Evolutionary conservation across 257 asterid genomes (phyloP), one percentile per base, ranked within the genome.

Genomic region (Knoxia roxburghii): DNA sequence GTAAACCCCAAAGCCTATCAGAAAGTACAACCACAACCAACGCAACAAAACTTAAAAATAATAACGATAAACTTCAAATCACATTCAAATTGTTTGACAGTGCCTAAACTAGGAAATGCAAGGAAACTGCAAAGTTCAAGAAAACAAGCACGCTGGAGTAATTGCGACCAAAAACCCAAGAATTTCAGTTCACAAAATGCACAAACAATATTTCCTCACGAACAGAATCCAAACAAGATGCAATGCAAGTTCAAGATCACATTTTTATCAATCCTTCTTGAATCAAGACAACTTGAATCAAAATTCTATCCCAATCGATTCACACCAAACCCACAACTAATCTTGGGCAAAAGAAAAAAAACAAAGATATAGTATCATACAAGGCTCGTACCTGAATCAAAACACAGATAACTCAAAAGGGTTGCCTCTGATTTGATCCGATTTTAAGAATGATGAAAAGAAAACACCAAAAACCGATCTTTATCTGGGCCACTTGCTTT

Each of bases 261-360:
- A 57, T 35, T 14, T 40, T 7, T 5, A 7, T 10, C 56, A 39
- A 14, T 9, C 59, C 32, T 26, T 21, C 54, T 64, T 30, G 24
- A 7, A 32, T 56, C 14, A 21, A 50, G 61, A 33, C 30, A 26
- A 60, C 23, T 20, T 33, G 27, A 61, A 57, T 35, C n/a, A 8
- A 33, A 70, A 5, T 43, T 56, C 41, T 55, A 55, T 54, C 24
- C n/a, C 60, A 46, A 6, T 24, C 53, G 21, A 57, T 55, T 30
- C 40, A 45, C 39, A 45, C 67, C 76, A 53, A 64, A 55, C 48
- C 66, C 71, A 45, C 39, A 23, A 64, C 32, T 26, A 58, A 58
- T 58, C 45, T 6, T 50, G 21, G 51, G 62, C 2, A 17, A 15
- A 29, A 27, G 29, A 5, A 5, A 3, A 62, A 61, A 20, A 29